phyloP scores from a whole-genome alignment of 805 yeast species.

The Zygosaccharomyces bailii region DNA sequence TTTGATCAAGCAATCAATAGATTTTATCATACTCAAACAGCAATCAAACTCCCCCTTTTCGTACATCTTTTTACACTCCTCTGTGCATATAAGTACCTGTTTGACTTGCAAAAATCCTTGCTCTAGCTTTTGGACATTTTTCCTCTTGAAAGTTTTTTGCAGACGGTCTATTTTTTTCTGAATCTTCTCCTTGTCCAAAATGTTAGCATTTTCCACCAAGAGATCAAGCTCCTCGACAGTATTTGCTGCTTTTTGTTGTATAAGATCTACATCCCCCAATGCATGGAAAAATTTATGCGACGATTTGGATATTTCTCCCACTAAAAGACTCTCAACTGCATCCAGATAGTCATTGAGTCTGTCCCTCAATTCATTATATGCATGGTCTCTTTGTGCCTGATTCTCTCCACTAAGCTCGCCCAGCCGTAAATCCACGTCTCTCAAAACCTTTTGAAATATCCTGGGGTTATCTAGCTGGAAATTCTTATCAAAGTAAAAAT shows the following conservation, averaged over 20 bases:
- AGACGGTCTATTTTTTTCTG: conserved; percentile 49
- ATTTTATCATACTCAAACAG: conserved; percentile 56
- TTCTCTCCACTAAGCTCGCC: conserved; percentile 34
- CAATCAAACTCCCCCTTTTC: conserved; percentile 44
- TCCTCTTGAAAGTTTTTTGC: conserved; percentile 48
- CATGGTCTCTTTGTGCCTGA: conserved; percentile 38
- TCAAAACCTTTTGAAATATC: conserved; percentile 70
- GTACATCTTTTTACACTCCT: conserved; percentile 33
- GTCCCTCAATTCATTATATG: conserved; percentile 65
- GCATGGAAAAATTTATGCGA: conserved; percentile 84
- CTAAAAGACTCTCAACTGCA: conserved; percentile 74
- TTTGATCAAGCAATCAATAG: conserved; percentile 53
- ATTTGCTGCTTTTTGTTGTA: conserved; percentile 51
- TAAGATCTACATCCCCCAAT: conserved; percentile 67
- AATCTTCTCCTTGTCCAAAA: conserved; percentile 49
- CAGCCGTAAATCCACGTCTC: conserved; percentile 45
- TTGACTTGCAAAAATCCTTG: conserved; percentile 52
- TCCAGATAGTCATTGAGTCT: conserved; percentile 80
- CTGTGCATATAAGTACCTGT: conserved; percentile 44
- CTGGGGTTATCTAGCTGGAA: conserved; percentile 89
- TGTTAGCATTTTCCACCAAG: conserved; percentile 45
- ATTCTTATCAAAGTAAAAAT: conserved; percentile 58
- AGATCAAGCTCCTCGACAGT: conserved; percentile 47
- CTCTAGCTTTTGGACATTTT: conserved; percentile 61
- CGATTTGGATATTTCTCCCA: conserved; percentile 78